phyloP scores from a whole-genome alignment of 192 early-diverging fungal genomes.

The Gigaspora rosea region DNA sequence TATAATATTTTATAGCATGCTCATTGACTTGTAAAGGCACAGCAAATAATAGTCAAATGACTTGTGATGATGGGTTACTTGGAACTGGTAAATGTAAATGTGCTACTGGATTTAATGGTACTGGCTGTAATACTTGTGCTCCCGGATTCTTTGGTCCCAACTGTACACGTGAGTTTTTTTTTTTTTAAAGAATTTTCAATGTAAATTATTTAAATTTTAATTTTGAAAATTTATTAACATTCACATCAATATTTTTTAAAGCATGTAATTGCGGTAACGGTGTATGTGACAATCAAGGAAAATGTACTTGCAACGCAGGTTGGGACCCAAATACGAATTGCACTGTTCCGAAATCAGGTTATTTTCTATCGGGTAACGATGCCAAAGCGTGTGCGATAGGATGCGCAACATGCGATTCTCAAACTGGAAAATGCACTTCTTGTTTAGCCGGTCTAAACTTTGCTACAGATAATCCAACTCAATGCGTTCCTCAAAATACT shows the following conservation, averaged over 20 bases:
- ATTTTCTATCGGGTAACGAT: neutral
- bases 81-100: constrained; percentile 29
- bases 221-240: neutral
- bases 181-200: too few species aligned
- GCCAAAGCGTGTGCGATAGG: neutral
- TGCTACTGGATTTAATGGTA: neutral
- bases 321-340: neutral
- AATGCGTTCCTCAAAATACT: neutral
- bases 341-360: neutral
- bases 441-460: neutral
- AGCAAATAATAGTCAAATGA: neutral
- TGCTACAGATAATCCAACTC: neutral
- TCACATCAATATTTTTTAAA: neutral
- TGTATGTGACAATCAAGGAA: neutral
- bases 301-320: constrained; percentile 22
- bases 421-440: neutral
- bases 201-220: neutral
- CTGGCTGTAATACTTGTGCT: neutral
- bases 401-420: neutral
- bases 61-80: constrained; percentile 19
- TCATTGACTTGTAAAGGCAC: neutral
- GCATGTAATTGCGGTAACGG: constrained; percentile 21
- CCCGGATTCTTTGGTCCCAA: constrained; percentile 18
- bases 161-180: constrained; percentile 15
- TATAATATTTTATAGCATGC: constrained; percentile 7